A percentile compares a stretch with the other conserved stretches of the same genome.
Evolutionary conservation across 306 rosid species (phyloP).

Genomic region (Acacia acuminata): DNA sequence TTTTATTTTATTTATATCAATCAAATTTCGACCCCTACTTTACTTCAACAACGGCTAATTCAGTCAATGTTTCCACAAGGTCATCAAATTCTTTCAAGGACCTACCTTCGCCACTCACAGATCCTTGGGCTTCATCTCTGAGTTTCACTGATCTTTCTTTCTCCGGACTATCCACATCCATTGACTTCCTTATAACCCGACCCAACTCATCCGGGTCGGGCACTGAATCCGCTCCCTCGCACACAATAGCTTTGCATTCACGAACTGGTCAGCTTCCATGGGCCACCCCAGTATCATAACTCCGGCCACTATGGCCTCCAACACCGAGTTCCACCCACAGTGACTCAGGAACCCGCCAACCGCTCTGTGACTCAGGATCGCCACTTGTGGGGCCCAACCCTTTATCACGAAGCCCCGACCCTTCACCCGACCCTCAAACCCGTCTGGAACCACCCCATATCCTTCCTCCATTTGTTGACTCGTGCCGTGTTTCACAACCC

Average conservation of each 20-base stretch:
- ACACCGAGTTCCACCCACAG: conserved; percentile 3
- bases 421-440: conserved; percentile 45
- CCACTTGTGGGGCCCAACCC: conserved; percentile 16
- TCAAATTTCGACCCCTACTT: neutral
- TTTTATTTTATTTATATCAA: no score
- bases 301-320: conserved; percentile 29
- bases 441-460: conserved; percentile 32
- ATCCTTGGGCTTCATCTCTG: conserved; percentile 25
- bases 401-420: conserved; percentile 44
- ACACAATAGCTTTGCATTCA: conserved; percentile 43
- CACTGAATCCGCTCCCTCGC: conserved; percentile 45
- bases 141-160: conserved; percentile 30
- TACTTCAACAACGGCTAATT: neutral
- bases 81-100: conserved; percentile 41
- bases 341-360: neutral
- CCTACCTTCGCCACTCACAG: conserved; percentile 34
- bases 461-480: conserved; percentile 30
- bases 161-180: conserved; percentile 11
- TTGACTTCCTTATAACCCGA: conserved; percentile 10
- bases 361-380: neutral
- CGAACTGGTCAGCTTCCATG: conserved; percentile 62
- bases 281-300: conserved; percentile 59
- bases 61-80: conserved; percentile 30
- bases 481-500: conserved; percentile 49
- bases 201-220: conserved; percentile 46